Conservation (phyloP, 2,329 filamentous ascomycete genomes). For the Colletotrichum camelliae region DNA sequence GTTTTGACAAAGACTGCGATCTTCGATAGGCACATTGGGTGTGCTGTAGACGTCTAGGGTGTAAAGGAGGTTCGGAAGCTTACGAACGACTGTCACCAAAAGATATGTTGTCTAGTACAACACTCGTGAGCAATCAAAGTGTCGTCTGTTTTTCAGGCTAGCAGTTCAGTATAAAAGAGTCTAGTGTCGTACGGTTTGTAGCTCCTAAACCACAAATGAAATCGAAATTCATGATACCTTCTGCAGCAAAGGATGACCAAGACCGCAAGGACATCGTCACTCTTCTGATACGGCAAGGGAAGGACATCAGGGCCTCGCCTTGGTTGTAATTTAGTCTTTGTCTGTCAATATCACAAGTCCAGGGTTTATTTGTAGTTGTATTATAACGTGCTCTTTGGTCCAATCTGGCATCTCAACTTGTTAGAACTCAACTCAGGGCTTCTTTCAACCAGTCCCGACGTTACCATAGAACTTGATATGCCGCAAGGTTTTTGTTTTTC, state of each 20-base stretch:
- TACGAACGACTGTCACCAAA: background rate
- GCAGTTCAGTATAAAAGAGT: background rate
- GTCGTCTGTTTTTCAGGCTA: background rate
- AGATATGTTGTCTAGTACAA: background rate
- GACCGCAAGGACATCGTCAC: background rate
- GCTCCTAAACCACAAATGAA: background rate
- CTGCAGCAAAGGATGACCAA: background rate
- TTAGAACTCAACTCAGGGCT: background rate
- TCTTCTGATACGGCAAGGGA: background rate
- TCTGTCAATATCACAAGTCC: background rate
- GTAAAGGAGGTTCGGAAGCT: background rate
- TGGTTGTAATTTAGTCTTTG: rapidly evolving
- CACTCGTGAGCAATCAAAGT: background rate
- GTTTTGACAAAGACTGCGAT: background rate
- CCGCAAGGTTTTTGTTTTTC: too few relatives aligned
- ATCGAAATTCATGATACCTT: rapidly evolving
- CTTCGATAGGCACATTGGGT: background rate
- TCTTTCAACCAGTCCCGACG: background rate
- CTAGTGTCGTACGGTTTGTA: background rate
- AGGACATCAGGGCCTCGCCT: background rate
- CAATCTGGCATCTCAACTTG: rapidly evolving
- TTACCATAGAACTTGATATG: background rate
- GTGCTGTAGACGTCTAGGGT: background rate
- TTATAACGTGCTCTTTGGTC: background rate
- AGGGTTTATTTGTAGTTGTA: background rate